Evolutionary conservation across 2,329 filamentous ascomycete species (phyloP).

Genomic region (Lasiodiplodia gonubiensis): DNA sequence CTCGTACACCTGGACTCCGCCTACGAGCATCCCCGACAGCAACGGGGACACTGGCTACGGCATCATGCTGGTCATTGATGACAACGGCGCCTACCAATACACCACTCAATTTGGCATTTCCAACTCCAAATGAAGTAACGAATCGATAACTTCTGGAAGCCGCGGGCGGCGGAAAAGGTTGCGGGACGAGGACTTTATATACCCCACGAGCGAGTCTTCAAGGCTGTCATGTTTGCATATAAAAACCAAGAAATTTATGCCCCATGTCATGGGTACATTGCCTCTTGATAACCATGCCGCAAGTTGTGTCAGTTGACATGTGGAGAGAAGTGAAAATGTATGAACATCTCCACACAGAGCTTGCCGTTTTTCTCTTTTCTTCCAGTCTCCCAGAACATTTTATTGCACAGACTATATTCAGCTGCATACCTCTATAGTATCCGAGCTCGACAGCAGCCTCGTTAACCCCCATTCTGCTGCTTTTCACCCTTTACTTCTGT

Average conservation of each 20-base stretch:
- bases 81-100: constrained; percentile 65
- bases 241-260: not conserved
- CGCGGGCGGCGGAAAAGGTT: constrained; percentile 1
- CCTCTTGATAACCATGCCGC: not conserved
- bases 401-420: too few relatives aligned
- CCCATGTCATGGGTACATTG: not conserved
- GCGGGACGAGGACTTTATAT: not conserved
- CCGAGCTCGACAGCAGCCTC: too few relatives aligned
- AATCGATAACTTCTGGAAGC: constrained; percentile 2
- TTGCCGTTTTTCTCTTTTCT: too few relatives aligned
- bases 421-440: too few relatives aligned
- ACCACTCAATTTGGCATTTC: constrained; percentile 67
- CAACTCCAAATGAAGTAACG: constrained; percentile 39
- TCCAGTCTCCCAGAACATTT: too few relatives aligned
- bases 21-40: constrained; percentile 49
- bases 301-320: not conserved
- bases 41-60: constrained; percentile 61
- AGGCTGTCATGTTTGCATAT: not conserved
- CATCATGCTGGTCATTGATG: constrained; percentile 65
- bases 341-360: too few relatives aligned
- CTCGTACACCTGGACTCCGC: constrained; percentile 61
- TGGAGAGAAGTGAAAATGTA: too few relatives aligned
- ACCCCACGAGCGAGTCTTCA: not conserved
- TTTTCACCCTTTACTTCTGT: too few relatives aligned
- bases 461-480: too few relatives aligned